These are phyloP conservation scores for Syncephalis plumigaleata DNA, from an alignment of 371 early-diverging fungal species.

Conservation along the genomic window DNA sequence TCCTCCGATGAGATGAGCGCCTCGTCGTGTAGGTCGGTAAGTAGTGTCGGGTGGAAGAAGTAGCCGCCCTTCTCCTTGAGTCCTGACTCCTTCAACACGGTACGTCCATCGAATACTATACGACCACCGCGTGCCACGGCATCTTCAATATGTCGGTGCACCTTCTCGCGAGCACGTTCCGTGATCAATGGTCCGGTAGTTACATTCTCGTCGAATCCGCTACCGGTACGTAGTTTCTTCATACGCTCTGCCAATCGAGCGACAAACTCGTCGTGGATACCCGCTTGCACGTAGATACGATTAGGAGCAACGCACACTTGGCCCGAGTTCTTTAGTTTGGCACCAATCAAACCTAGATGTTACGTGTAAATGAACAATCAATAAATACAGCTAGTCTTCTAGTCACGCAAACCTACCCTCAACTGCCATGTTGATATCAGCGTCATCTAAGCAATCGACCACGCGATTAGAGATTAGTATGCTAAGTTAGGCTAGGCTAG, in stretches of 20 bases:
- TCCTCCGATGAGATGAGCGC: constrained; percentile 51
- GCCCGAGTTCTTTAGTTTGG: constrained; percentile 77
- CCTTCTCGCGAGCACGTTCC: constrained; percentile 42
- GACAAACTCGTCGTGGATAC: constrained; percentile 52
- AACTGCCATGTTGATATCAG: constrained; percentile 30
- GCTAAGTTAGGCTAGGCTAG: too few species aligned
- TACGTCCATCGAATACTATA: constrained; percentile 33
- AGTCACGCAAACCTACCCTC: constrained; percentile 12
- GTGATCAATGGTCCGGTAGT: constrained; percentile 73
- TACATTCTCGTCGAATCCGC: constrained; percentile 41
- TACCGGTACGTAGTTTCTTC: constrained; percentile 43
- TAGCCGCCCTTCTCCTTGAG: constrained; percentile 23
- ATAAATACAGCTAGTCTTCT: background rate
- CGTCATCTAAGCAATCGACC: constrained; percentile 41
- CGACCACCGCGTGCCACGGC: constrained; percentile 49
- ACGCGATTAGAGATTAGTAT: too few species aligned
- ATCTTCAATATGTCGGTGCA: constrained; percentile 45
- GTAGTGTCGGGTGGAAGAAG: constrained; percentile 56
- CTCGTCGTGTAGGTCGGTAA: constrained; percentile 31
- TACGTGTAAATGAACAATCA: background rate
- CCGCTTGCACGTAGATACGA: constrained; percentile 68
- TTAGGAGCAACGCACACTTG: constrained; percentile 80
- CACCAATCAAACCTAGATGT: constrained; percentile 24
- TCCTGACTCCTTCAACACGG: constrained; percentile 1
- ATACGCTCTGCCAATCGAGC: constrained; percentile 27